phyloP scores from a whole-genome alignment of 2,329 filamentous ascomycete species.

The Fonsecaea erecta region DNA sequence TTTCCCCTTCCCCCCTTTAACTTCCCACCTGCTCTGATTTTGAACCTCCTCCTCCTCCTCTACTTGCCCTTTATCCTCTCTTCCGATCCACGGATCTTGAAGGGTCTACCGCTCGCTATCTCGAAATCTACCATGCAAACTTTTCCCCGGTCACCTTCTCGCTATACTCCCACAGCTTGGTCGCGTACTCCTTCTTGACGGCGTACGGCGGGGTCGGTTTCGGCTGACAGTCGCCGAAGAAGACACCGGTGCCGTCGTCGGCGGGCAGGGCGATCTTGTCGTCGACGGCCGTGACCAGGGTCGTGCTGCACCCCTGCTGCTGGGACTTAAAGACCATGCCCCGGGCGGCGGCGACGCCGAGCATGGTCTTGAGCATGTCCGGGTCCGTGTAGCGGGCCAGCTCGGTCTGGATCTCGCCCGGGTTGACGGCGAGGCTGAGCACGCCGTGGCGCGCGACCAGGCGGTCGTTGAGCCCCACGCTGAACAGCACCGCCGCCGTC shows the following conservation, averaged over 20 bases:
- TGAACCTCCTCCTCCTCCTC: too few relatives aligned
- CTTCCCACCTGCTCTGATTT: too few relatives aligned
- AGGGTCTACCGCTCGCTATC: too few relatives aligned
- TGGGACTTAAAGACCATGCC: constrained; percentile 8
- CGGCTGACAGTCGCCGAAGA: constrained; percentile 1
- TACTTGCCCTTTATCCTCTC: too few relatives aligned
- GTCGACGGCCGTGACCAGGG: constrained; percentile 3
- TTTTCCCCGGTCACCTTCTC: constrained; percentile 10
- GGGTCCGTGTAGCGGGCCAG: constrained; percentile 13
- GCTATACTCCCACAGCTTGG: constrained; percentile 7
- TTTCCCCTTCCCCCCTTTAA: too few relatives aligned
- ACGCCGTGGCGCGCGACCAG: constrained; percentile 10
- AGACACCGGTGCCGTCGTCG: constrained; percentile 7
- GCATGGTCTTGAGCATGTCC: constrained; percentile 4
- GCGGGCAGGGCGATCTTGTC: neutral
- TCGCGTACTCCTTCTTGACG: constrained; percentile 9
- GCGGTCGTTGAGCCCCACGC: constrained; percentile 10
- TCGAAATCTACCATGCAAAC: constrained; percentile 7
- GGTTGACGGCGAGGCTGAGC: constrained; percentile 13
- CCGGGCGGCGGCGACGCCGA: neutral
- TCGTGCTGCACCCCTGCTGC: constrained; percentile 11
- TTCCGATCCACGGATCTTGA: too few relatives aligned
- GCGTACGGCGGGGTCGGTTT: constrained; percentile 4
- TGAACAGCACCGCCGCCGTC: constrained; percentile 18
- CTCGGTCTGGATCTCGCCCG: constrained; percentile 17